Evolutionary conservation across 129 eudicot genomes (phyloP).

Genomic region (Arctium lappa): DNA sequence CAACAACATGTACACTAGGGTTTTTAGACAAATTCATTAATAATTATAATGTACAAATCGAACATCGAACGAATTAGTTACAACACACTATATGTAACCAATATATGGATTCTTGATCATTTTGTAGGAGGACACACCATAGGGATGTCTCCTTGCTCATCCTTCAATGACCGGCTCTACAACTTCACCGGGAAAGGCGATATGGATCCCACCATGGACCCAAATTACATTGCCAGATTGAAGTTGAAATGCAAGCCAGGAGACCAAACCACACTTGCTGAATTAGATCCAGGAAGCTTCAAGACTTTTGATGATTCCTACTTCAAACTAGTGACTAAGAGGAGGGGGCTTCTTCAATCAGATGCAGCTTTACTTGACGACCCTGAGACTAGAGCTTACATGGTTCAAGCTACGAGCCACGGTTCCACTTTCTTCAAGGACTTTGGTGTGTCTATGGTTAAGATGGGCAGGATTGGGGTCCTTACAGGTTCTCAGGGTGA

Average conservation of each 20-base stretch:
- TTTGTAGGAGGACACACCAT: slow-evolving; percentile 62
- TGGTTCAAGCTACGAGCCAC: slow-evolving; percentile 32
- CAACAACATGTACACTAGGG: background rate
- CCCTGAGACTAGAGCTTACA: slow-evolving; percentile 36
- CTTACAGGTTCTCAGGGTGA: slow-evolving; percentile 64
- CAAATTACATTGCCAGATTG: slow-evolving; percentile 41
- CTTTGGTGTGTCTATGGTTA: slow-evolving; percentile 62
- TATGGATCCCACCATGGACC: slow-evolving; percentile 63
- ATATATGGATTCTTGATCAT: background rate
- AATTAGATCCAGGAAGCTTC: slow-evolving; percentile 64
- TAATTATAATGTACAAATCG: background rate
- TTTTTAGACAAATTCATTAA: background rate
- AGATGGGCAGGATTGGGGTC: slow-evolving; percentile 65
- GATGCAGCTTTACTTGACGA: slow-evolving; percentile 55
- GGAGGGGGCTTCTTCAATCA: slow-evolving; percentile 54
- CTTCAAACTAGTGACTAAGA: slow-evolving; percentile 33
- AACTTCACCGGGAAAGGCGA: slow-evolving; percentile 72
- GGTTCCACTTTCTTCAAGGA: slow-evolving; percentile 52
- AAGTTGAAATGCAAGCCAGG: slow-evolving; percentile 39
- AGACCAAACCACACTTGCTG: slow-evolving; percentile 44
- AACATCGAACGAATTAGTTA: background rate
- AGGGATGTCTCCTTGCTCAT: slow-evolving; percentile 53
- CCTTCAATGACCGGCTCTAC: slow-evolving; percentile 50
- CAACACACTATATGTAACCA: background rate
- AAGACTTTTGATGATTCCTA: slow-evolving; percentile 50